A percentile compares a stretch with the other conserved stretches of the same genome.
These are phyloP conservation scores for Cyclostephanos tholiformis DNA, from an alignment of 108 stramenopile genomes.

Conservation along the genomic window DNA sequence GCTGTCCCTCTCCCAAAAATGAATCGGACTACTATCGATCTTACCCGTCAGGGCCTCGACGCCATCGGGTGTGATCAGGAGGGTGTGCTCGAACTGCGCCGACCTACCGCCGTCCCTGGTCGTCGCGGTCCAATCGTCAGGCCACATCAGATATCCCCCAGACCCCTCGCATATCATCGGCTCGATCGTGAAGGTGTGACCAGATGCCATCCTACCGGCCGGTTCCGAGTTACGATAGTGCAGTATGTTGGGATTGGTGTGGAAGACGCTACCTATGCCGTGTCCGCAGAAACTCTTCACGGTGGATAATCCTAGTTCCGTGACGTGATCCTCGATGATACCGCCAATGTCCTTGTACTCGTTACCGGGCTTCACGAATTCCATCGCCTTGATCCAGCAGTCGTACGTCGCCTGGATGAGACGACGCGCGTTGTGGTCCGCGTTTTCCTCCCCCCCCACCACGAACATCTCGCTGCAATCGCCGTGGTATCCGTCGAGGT, in stretches of 20 bases:
- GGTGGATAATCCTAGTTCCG: constrained; percentile 60
- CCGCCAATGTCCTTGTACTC: constrained; percentile 92
- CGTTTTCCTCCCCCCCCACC: constrained; percentile 74
- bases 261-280: constrained; percentile 72
- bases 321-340: constrained; percentile 85
- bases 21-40: constrained; percentile 63
- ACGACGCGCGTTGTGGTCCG: constrained; percentile 46
- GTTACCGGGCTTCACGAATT: constrained; percentile 69
- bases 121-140: constrained; percentile 96
- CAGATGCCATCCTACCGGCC: constrained; percentile 83
- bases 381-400: constrained; percentile 74
- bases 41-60: constrained; percentile 86
- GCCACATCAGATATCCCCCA: constrained; percentile 67
- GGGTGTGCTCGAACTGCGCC: constrained; percentile 92
- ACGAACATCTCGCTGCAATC: constrained; percentile 97
- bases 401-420: constrained; percentile 87
- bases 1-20: constrained; percentile 87
- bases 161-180: constrained; percentile 97
- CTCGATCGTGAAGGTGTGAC: constrained; percentile 98
- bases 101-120: constrained; percentile 76
- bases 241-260: constrained; percentile 91
- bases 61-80: constrained; percentile 84
- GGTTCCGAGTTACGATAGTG: constrained; percentile 94
- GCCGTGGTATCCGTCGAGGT: constrained; percentile 91
- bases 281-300: constrained; percentile 91